Evolutionary conservation across 805 yeast species (phyloP).

Genomic region (Kodamaea neixiangensis): DNA sequence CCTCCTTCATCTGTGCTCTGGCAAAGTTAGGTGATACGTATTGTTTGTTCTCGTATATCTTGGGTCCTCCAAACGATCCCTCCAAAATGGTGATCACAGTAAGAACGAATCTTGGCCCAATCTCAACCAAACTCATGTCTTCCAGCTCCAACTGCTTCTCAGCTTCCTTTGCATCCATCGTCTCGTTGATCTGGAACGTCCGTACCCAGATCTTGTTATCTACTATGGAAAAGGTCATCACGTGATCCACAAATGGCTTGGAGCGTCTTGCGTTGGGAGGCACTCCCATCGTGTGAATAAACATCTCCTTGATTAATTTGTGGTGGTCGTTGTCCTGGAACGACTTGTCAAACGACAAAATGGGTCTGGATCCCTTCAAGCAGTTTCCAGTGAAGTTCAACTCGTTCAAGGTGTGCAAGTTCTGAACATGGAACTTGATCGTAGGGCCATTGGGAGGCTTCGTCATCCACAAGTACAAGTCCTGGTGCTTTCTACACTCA

Average conservation of each 20-base stretch:
- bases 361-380: conserved; percentile 91
- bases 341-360: conserved; percentile 80
- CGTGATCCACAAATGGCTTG: conserved; percentile 95
- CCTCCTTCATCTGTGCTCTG: conserved; percentile 82
- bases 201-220: conserved; percentile 96
- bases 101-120: conserved; percentile 94
- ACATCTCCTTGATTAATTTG: conserved; percentile 78
- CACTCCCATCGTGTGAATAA: conserved; percentile 83
- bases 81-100: conserved; percentile 89
- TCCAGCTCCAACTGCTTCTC: conserved; percentile 47
- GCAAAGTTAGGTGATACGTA: conserved; percentile 95
- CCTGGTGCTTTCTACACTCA: conserved; percentile 95
- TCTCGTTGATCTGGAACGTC: conserved; percentile 83
- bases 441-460: conserved; percentile 99
- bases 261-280: conserved; percentile 91
- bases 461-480: conserved; percentile 90
- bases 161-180: conserved; percentile 59
- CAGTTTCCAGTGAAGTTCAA: conserved; percentile 96
- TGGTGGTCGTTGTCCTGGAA: conserved; percentile 69
- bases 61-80: conserved; percentile 97
- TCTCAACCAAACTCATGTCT: conserved; percentile 82
- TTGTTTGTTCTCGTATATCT: conserved; percentile 94
- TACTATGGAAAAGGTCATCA: conserved; percentile 86
- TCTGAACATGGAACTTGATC: conserved; percentile 88
- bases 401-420: conserved; percentile 94